These are phyloP conservation scores for Climacium dendroides DNA, from an alignment of 225 moss, liverwort and hornwort species.

Conservation along the genomic window DNA sequence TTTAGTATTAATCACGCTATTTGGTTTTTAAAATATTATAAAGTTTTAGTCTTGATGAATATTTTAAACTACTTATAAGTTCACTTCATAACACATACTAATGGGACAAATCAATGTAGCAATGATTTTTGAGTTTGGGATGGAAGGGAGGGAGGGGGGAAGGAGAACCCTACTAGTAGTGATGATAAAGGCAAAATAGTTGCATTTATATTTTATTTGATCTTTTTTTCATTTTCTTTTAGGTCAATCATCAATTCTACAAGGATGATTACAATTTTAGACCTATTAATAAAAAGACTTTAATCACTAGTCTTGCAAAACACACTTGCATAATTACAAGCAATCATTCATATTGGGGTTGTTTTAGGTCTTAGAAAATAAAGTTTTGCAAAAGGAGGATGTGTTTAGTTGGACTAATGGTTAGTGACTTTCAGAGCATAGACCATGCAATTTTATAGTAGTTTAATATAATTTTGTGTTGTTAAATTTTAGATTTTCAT, in stretches of 20 bases:
- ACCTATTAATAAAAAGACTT: background rate
- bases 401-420: background rate
- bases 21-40: background rate
- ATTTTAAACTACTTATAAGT: too few species aligned
- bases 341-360: background rate
- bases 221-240: background rate
- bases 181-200: background rate
- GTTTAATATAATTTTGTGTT: background rate
- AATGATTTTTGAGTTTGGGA: background rate
- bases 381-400: background rate
- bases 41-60: background rate
- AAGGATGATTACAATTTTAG: rapidly evolving
- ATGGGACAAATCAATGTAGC: too few species aligned
- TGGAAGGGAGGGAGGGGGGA: too few species aligned
- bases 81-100: too few species aligned
- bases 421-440: background rate
- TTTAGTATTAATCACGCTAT: too few species aligned
- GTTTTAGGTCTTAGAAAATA: background rate
- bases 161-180: background rate
- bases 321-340: background rate
- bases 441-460: background rate
- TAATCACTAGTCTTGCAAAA: background rate
- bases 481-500: background rate
- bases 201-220: background rate
- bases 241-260: background rate